Evolutionary conservation across 2,329 filamentous ascomycete species (phyloP), one percentile per base, ranked within the genome.

Genomic region (Kalmusia sp.): DNA sequence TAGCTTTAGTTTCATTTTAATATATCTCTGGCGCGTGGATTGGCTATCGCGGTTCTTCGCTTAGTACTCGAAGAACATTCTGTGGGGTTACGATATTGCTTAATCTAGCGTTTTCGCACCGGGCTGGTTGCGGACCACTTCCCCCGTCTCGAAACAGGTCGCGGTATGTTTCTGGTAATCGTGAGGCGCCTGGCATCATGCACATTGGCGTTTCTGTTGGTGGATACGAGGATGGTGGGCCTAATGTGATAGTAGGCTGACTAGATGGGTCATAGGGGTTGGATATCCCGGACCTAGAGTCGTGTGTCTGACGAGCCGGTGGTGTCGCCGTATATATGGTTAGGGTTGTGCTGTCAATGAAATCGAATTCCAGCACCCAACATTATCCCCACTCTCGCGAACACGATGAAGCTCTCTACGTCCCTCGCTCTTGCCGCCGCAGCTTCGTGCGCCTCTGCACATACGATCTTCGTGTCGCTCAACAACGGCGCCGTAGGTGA

Each of bases 381-480:
- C 4, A 47, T 6, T 15, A 6, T 6, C 21, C 25, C 19, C 28
- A 34, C 12, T 11, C 7, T 3, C 41, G 11, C 7, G 17, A 6
- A 14, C 38, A 64, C 17, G 0, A 72, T 72, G 70, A 71, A 67
- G 59, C 40, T 72, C 28, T 64, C 62, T 8, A 54, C 63, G 11
- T 54, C 63, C 17, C 52, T 72, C 33, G 46, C 58, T 14, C 43
- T 70, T 12, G 68, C 68, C 25, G 58, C 64, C 2, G 63, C 63
- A 24, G 68, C 68, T 3, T 70, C 71, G 9, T 68, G 72, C 14
- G 77, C 72, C 33, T 76, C 75, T 9, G 79, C 79, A 4, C 80
- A 83, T 64, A 80, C 80, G 44, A 83, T 82, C 69, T 82, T 83
- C 62, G 65, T 82, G 48, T 76, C 79, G 39, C 72, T 79, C 8